These are phyloP conservation scores for Suillus clintonianus DNA, from an alignment of 768 basidiomycete species.

Conservation along the genomic window DNA sequence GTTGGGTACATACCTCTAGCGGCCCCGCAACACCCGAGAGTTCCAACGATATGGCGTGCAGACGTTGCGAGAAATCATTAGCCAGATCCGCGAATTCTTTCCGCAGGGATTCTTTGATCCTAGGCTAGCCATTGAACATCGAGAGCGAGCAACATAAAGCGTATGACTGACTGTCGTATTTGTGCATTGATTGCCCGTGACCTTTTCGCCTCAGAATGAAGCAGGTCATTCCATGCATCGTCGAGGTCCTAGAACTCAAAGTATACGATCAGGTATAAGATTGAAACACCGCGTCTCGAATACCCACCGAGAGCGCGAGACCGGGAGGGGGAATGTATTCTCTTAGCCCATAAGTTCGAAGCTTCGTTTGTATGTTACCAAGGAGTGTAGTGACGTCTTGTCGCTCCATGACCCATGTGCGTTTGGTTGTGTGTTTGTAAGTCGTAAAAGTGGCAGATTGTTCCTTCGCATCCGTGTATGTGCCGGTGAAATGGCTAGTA, in stretches of 20 bases:
- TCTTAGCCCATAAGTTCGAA: slow-evolving; percentile 84
- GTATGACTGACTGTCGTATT: slow-evolving; percentile 74
- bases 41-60: slow-evolving; percentile 68
- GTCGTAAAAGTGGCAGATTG: slow-evolving; percentile 70
- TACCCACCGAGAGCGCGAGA: slow-evolving; percentile 56
- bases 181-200: slow-evolving; percentile 86
- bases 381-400: slow-evolving; percentile 87
- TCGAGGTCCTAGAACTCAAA: slow-evolving; percentile 62
- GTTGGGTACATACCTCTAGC: slow-evolving; percentile 56
- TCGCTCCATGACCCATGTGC: slow-evolving; percentile 86
- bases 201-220: slow-evolving; percentile 73
- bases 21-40: slow-evolving; percentile 76
- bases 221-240: slow-evolving; percentile 68
- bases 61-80: slow-evolving; percentile 69
- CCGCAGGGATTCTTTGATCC: slow-evolving; percentile 81
- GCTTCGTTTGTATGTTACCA: slow-evolving; percentile 91
- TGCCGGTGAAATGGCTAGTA: slow-evolving; percentile 63
- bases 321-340: slow-evolving; percentile 82
- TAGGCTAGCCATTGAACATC: slow-evolving; percentile 27
- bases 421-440: slow-evolving; percentile 86
- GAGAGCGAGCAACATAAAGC: neutral
- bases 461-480: slow-evolving; percentile 80
- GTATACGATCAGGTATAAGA: slow-evolving; percentile 12
- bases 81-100: slow-evolving; percentile 78
- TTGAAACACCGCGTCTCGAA: neutral